Conservation (phyloP, 495 filamentous ascomycete species). For the Parachaetomium inaequale region DNA sequence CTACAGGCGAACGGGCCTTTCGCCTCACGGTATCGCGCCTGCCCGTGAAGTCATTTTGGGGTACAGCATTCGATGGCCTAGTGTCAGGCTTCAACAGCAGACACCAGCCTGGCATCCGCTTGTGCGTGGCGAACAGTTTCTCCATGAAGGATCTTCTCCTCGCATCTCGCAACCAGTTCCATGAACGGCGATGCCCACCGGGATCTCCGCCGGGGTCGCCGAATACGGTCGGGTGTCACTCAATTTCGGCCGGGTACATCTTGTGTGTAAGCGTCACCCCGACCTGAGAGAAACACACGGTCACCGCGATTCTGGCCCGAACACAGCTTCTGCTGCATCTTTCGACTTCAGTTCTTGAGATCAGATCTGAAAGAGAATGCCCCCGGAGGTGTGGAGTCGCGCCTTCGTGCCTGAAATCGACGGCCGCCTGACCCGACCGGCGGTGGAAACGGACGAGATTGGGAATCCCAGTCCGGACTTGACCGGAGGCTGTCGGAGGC, state of each 20-base stretch:
- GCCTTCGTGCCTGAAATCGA: not conserved
- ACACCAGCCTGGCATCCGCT: too few species aligned
- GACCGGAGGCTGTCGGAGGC: not conserved
- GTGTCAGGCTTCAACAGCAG: too few species aligned
- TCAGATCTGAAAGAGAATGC: not conserved
- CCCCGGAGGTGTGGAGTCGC: not conserved
- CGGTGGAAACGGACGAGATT: slow-evolving; percentile 5
- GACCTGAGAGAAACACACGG: not conserved
- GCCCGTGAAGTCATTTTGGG: too few species aligned
- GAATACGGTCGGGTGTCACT: not conserved
- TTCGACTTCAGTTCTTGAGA: not conserved
- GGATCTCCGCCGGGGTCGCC: not conserved
- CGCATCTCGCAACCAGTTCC: not conserved
- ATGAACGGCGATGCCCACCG: not conserved
- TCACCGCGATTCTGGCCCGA: not conserved
- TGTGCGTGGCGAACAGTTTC: too few species aligned
- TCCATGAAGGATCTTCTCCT: too few species aligned
- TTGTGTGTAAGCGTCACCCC: not conserved
- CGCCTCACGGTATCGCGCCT: too few species aligned
- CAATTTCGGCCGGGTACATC: not conserved
- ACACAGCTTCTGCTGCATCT: too few species aligned
- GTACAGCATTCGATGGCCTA: too few species aligned
- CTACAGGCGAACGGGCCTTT: too few species aligned
- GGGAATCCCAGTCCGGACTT: not conserved
- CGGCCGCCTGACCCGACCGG: not conserved